phyloP scores from a whole-genome alignment of 2,329 filamentous ascomycete species.

The Chaetomiaceae sp. region DNA sequence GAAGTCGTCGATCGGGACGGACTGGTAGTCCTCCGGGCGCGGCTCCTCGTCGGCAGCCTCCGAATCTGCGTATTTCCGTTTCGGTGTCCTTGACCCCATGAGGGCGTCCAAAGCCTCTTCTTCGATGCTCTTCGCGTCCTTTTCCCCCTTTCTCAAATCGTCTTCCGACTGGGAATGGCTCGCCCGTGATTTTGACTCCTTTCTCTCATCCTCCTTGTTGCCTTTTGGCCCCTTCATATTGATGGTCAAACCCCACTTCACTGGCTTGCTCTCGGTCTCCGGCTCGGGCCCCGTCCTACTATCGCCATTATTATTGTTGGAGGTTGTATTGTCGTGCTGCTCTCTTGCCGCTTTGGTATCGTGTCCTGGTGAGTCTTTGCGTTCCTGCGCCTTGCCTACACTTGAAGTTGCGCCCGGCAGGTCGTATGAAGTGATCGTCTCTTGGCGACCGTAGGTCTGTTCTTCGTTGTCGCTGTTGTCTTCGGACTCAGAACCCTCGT shows the following conservation, averaged over 20 bases:
- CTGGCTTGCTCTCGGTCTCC: constrained; percentile 43
- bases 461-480: constrained; percentile 26
- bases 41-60: constrained; percentile 69
- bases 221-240: constrained; percentile 33
- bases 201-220: neutral
- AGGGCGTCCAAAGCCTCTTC: constrained; percentile 63
- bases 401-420: constrained; percentile 8
- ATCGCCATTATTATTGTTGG: neutral
- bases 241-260: constrained; percentile 53
- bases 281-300: neutral
- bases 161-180: constrained; percentile 14
- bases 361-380: neutral
- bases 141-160: constrained; percentile 9
- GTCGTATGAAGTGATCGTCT: constrained; percentile 40
- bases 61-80: constrained; percentile 52
- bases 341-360: neutral
- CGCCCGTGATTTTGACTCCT: neutral
- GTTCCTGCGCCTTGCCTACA: constrained; percentile 1
- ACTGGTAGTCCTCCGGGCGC: constrained; percentile 75
- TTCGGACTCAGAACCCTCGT: constrained; percentile 29
- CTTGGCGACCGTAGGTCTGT: constrained; percentile 32
- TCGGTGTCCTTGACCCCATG: constrained; percentile 43
- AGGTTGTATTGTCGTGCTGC: neutral
- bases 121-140: constrained; percentile 34
- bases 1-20: constrained; percentile 90